Base-by-base conservation (phyloP, 1,284 basidiomycete genomes). In the Takashimella tepidaria region DNA sequence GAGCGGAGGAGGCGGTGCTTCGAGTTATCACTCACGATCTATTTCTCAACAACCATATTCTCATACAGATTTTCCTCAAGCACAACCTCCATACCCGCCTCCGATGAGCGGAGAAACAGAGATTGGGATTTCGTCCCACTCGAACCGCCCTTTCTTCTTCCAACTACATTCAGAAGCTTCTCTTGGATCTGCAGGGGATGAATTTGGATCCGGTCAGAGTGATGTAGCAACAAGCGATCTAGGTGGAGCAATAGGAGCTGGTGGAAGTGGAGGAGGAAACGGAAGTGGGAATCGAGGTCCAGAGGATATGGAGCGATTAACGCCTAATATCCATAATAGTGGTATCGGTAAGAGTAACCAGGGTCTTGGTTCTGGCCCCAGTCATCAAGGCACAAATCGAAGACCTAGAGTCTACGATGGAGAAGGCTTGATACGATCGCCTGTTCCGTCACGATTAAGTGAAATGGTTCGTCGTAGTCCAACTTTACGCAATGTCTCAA, bases 401-500 rank as follows among this genome's bases (percentile, higher is more conserved):
- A 50, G 47, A 22, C 43, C 26, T 8, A 48, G 61, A 19, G 55
- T 57, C 5, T 69, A 67, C 46, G 66, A 66, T 43, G 54, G 56
- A 3, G 47, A 64, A 6, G 67, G 67, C 0, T 47, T 51, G 4
- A 58, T 58, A 5, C 41, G 58, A 10, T 13, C 45, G 47, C 2
- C 49, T 49, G 27, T 56, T 49, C 10, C 52, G 3, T 12, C 47
- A 5, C 45, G 53, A n/a, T 43, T 61, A 31, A 16, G n/a, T 37
- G 51, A 51, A n/a, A 53, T 50, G 23, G 47, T 70, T 11, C 50
- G 57, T 8, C 62, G 70, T 44, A 58, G 57, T 11, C 63, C 66
- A 2, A 72, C 72, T 1, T 58, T 74, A 20, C 59, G 70, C 8
- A 59, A 59, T 3, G 67, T 74, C 11, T 66, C 67, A 12, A 58